Evolutionary conservation across 1,139 yeast genomes (phyloP).

Genomic region (Protomyces inouyei): DNA sequence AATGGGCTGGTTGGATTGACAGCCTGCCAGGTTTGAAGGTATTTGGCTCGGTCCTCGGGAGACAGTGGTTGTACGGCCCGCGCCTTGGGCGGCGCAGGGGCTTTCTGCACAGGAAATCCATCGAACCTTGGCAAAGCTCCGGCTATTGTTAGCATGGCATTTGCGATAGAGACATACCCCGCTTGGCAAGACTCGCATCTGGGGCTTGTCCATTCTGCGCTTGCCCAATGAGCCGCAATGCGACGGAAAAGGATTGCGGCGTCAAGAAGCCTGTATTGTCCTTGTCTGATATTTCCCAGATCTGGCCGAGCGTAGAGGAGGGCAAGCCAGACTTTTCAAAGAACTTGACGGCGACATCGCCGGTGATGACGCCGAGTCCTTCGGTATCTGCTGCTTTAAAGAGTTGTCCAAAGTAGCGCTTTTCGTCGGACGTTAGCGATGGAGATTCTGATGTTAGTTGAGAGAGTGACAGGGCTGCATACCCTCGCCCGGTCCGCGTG

Average conservation of each 20-base stretch:
- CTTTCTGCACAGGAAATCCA: slow-evolving; percentile 34
- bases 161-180: slow-evolving; percentile 33
- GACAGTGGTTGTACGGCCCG: slow-evolving; percentile 26
- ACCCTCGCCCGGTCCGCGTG: background rate
- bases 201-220: slow-evolving; percentile 60
- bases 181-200: slow-evolving; percentile 27
- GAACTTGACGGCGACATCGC: slow-evolving; percentile 79
- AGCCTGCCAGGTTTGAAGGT: slow-evolving; percentile 24
- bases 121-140: slow-evolving; percentile 49
- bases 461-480: background rate
- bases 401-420: slow-evolving; percentile 62
- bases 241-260: slow-evolving; percentile 74
- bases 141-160: slow-evolving; percentile 37
- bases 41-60: slow-evolving; percentile 28
- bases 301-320: slow-evolving; percentile 72
- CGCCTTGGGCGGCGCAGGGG: slow-evolving; percentile 34
- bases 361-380: slow-evolving; percentile 75
- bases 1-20: slow-evolving; percentile 46
- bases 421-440: slow-evolving; percentile 69
- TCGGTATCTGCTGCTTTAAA: slow-evolving; percentile 79
- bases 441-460: background rate
- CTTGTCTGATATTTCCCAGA: slow-evolving; percentile 89
- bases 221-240: slow-evolving; percentile 84
- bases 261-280: slow-evolving; percentile 80
- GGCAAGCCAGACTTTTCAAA: slow-evolving; percentile 84